Conservation (phyloP, 2,329 filamentous ascomycete genomes). For the Penicillium vulpinum region DNA sequence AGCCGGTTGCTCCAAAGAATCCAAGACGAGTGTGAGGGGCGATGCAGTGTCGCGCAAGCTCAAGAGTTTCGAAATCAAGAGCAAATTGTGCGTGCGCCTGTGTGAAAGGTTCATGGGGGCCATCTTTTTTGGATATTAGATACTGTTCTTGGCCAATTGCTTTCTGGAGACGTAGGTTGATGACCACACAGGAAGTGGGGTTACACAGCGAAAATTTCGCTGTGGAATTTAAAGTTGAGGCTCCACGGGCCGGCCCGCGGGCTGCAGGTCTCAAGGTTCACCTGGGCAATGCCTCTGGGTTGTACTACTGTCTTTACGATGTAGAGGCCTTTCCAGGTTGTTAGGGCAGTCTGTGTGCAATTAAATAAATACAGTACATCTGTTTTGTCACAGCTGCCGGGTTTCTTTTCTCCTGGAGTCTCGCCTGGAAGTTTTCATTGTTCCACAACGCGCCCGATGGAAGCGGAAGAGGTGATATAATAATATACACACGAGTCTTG, state of each 20-base stretch:
- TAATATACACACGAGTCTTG: neutral
- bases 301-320: too few species aligned
- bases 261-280: neutral
- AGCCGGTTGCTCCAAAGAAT: conserved; percentile 80
- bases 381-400: neutral
- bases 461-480: neutral
- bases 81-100: conserved; percentile 77
- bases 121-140: conserved; percentile 26
- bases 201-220: conserved; percentile 31
- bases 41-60: conserved; percentile 76
- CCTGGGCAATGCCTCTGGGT: too few species aligned
- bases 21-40: conserved; percentile 81
- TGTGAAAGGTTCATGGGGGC: conserved; percentile 53
- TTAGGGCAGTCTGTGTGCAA: neutral
- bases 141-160: neutral
- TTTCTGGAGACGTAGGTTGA: conserved; percentile 12
- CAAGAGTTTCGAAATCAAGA: conserved; percentile 79
- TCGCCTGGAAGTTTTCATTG: neutral
- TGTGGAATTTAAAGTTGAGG: conserved; percentile 30
- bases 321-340: neutral
- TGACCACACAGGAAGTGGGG: conserved; percentile 20
- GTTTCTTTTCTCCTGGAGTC: neutral
- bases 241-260: conserved; percentile 36
- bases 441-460: neutral
- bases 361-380: too few species aligned